A percentile compares a stretch with the other conserved stretches of the same genome.
phyloP scores from a whole-genome alignment of 441 rosid genomes.

The Macaranga tanarius region DNA sequence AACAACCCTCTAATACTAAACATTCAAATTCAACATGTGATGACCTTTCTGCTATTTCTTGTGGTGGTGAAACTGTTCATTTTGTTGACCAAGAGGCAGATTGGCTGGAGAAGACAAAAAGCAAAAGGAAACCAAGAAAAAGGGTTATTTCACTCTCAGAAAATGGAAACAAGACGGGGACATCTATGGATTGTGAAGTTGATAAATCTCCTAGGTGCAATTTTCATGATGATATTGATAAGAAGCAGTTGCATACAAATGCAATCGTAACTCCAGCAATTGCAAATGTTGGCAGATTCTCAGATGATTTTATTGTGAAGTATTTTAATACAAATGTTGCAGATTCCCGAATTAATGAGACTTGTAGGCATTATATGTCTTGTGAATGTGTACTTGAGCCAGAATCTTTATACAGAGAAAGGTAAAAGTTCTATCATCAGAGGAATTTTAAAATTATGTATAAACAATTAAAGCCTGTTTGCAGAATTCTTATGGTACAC shows the following conservation, averaged over 20 bases:
- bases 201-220: conserved; percentile 21
- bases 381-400: conserved; percentile 70
- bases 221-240: conserved; percentile 28
- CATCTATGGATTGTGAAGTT: conserved; percentile 27
- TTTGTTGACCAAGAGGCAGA: conserved; percentile 31
- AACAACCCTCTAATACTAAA: conserved; percentile 33
- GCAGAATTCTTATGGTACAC: not conserved
- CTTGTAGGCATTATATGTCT: conserved; percentile 54
- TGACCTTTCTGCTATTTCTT: conserved; percentile 33
- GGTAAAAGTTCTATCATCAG: conserved; percentile 40
- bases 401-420: conserved; percentile 54
- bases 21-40: conserved; percentile 22
- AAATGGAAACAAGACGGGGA: conserved; percentile 26
- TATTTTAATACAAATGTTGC: conserved; percentile 59
- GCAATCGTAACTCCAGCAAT: conserved; percentile 11
- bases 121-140: conserved; percentile 49
- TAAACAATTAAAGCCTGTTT: not conserved
- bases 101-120: conserved; percentile 11
- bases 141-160: conserved; percentile 52
- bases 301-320: conserved; percentile 53
- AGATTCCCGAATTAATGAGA: conserved; percentile 55
- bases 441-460: not conserved
- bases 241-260: conserved; percentile 21
- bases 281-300: conserved; percentile 30
- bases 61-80: conserved; percentile 39